Evolutionary conservation across 192 early-diverging fungal species (phyloP), one percentile per base, ranked within the genome.

Genomic region (Podila epigama): DNA sequence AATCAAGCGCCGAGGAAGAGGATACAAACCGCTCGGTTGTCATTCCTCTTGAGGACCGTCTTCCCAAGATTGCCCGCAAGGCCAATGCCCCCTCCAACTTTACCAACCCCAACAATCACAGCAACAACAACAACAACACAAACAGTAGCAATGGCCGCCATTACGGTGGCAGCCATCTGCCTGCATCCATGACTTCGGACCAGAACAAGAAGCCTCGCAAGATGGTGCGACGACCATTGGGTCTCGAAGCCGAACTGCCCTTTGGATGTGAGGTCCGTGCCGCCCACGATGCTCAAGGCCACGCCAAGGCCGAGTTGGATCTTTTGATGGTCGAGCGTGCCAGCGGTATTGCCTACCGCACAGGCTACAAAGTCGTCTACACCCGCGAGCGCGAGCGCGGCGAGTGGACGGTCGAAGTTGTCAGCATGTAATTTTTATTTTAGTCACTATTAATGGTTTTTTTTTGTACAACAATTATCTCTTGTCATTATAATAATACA

Each of bases 151-250:
- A 75, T 34, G 72, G 72, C 5, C 71, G 71, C 15, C 59, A 68
- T 39, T 77, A 77, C 32, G 73, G 73, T 9, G 73, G 73, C 32
- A 77, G 73, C 73, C 73, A 77, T 20, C 35, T 77, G 22, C 66
- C 73, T 27, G 44, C 73, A 0, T 68, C 65, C 7, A 64, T 68
- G 66, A 58, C 41, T 55, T 56, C 73, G 0, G 40, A 11, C 34
- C 25, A 61, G 44, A 68, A 68, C 32, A 35, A 68, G 36, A 68
- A 77, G 65, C 35, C 32, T 2, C 57, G 62, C 28, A 68, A 63
- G 66, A 51, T 77, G 34, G 55, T 77, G 29, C 61, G 40, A 25
- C 25, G 40, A 27, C 31, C 62, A 2, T 64, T 77, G 60, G 73
- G 73, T 42, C 61, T 77, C 22, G 73, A 77, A 27, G 73, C 73